Base-by-base conservation (phyloP, 352 stramenopile genomes). In the Globisporangium lucens region DNA sequence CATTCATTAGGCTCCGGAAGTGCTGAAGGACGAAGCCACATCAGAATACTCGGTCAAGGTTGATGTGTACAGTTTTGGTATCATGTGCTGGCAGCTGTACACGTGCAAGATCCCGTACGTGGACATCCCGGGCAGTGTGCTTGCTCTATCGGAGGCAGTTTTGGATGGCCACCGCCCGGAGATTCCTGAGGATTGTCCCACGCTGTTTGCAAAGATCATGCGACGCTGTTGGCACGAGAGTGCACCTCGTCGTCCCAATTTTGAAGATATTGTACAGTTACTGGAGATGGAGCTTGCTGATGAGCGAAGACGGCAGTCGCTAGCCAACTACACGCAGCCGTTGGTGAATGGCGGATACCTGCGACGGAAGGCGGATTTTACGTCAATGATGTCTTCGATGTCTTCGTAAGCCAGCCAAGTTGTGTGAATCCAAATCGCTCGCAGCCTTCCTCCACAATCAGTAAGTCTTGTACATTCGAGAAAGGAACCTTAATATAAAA, bases 81-180 rank as follows among this genome's bases (percentile, higher is more conserved):
- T 94, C 70, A 90, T 92, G 63, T 94, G 83, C 75, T 94, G 85
- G 85, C 85, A 94, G 75, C 69, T 94, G 51, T 89, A 78, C 66
- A 91, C 85, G 29, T 90, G 83, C 69, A 76, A 80, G 49, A 73
- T 87, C 61, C 85, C 85, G 56, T 94, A 90, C 62, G 75, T 74
- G 15, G 80, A 92, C 55, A 94, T 94, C 27, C 85, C 85, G n/a
- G 85, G 85, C 27, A 94, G 85, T 30, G 78, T 90, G 20, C 63
- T 94, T 3, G 85, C 85, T 0, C 76, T 94, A 9, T 75, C 83
- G n/a, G 85, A 94, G 60, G 85, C 85, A 20, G 85, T 94, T 22
- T 68, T 94, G 35, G 75, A 60, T 46, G 85, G 85, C 15, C 76
- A 80, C n/a, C 83, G 85, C 0, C 85, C 85, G 0, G 68, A 74